Conservation (phyloP, 129 eudicot species). For the Arctium lappa region DNA sequence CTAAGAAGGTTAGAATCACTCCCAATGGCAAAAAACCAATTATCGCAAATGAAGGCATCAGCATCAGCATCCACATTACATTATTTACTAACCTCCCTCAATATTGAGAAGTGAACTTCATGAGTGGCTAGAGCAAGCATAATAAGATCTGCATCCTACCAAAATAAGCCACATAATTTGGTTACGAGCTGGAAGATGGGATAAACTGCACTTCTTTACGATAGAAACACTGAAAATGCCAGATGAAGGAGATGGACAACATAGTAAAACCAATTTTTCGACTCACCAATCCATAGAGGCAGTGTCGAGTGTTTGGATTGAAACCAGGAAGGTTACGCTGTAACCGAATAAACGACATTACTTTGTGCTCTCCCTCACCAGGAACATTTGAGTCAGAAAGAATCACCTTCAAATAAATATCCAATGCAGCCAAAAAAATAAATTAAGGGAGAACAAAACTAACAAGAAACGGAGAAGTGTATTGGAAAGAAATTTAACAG, state of each 20-base stretch:
- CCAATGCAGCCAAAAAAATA: constrained; percentile 56
- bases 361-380: constrained; percentile 99
- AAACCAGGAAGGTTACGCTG: constrained; percentile 92
- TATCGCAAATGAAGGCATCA: constrained; percentile 1
- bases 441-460: constrained; percentile 36
- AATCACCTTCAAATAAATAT: constrained; percentile 81
- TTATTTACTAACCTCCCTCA: constrained; percentile 80
- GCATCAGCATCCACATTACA: neutral
- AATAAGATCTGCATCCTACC: constrained; percentile 91
- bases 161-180: constrained; percentile 14
- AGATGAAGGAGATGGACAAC: constrained; percentile 4
- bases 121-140: constrained; percentile 97
- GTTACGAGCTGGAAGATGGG: neutral
- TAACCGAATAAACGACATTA: constrained; percentile 90
- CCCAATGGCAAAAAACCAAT: constrained; percentile 2
- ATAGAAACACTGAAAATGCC: neutral
- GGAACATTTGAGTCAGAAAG: constrained; percentile 98
- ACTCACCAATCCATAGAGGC: constrained; percentile 91
- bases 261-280: neutral
- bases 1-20: neutral
- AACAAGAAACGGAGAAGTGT: constrained; percentile 41
- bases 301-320: constrained; percentile 89
- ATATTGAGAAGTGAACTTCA: constrained; percentile 92
- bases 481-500: constrained; percentile 34
- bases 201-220: neutral